These are phyloP conservation scores for Fusarium nisikadoi DNA, from an alignment of 2,329 filamentous ascomycete species.

Conservation along the genomic window DNA sequence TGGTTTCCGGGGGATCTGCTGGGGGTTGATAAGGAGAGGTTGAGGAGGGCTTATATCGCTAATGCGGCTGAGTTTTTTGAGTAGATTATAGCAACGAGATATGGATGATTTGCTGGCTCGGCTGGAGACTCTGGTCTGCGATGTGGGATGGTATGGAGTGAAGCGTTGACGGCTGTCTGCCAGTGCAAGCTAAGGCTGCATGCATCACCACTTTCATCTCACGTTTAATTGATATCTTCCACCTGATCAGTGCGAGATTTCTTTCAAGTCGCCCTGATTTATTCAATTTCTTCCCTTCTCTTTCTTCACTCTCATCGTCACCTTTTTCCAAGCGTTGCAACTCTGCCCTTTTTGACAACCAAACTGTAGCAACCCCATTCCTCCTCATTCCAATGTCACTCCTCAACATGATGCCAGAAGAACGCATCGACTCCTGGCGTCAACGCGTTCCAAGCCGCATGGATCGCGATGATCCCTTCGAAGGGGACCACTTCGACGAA, in stretches of 20 bases:
- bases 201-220: neutral
- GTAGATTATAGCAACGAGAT: neutral
- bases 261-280: too few species aligned
- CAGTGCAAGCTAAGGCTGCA: neutral
- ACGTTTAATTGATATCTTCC: neutral
- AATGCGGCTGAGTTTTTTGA: constrained; percentile 46
- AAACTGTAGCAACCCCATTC: neutral
- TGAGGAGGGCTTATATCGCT: constrained; percentile 51
- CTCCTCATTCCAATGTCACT: constrained; percentile 1
- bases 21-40: constrained; percentile 46
- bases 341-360: neutral
- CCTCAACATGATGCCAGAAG: constrained; percentile 10
- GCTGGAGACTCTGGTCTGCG: accelerated
- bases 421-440: constrained; percentile 50
- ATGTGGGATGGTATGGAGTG: neutral
- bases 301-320: neutral
- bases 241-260: too few species aligned
- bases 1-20: constrained; percentile 56
- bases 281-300: neutral
- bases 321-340: neutral
- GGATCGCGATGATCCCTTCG: constrained; percentile 51
- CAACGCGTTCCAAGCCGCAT: constrained; percentile 49
- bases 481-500: constrained; percentile 47
- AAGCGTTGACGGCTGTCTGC: constrained; percentile 23
- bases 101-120: neutral